These are phyloP conservation scores for Artemisia argyi DNA, from an alignment of 129 eudicot species.

Conservation along the genomic window DNA sequence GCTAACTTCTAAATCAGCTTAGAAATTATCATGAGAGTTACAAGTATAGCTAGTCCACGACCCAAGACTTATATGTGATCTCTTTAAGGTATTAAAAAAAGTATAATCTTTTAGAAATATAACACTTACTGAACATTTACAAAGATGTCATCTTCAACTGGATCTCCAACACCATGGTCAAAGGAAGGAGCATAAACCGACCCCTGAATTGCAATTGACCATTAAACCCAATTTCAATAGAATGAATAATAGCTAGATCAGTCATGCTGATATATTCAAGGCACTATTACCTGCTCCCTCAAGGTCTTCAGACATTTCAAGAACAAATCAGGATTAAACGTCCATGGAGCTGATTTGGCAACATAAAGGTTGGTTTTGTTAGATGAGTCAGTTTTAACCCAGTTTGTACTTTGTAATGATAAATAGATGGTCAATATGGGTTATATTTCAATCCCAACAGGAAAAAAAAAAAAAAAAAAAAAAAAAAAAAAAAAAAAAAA, in stretches of 20 bases:
- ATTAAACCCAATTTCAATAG: background rate
- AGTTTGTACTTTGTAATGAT: no score
- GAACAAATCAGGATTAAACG: constrained; percentile 68
- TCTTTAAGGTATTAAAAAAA: background rate
- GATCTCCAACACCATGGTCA: constrained; percentile 98
- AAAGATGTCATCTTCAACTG: constrained; percentile 87
- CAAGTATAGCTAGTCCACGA: no score
- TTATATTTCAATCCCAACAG: no score
- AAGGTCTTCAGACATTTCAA: constrained; percentile 65
- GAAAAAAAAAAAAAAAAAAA: no score
- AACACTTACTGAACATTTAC: constrained; percentile 73
- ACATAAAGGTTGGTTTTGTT: background rate
- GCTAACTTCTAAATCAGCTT: no score
- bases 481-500: accelerated
- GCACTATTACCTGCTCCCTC: constrained; percentile 54
- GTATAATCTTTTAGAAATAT: constrained; percentile 13
- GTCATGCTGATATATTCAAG: constrained; percentile 22
- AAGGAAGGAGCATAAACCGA: constrained; percentile 92
- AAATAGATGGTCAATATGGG: no score
- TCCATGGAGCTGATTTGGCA: constrained; percentile 85
- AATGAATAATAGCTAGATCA: background rate
- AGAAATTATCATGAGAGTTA: no score
- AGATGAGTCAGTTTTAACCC: no score
- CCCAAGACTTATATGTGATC: background rate
- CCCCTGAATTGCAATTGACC: constrained; percentile 51